These are phyloP conservation scores for Gillenia trifoliata DNA, from an alignment of 306 rosid genomes.

Conservation along the genomic window DNA sequence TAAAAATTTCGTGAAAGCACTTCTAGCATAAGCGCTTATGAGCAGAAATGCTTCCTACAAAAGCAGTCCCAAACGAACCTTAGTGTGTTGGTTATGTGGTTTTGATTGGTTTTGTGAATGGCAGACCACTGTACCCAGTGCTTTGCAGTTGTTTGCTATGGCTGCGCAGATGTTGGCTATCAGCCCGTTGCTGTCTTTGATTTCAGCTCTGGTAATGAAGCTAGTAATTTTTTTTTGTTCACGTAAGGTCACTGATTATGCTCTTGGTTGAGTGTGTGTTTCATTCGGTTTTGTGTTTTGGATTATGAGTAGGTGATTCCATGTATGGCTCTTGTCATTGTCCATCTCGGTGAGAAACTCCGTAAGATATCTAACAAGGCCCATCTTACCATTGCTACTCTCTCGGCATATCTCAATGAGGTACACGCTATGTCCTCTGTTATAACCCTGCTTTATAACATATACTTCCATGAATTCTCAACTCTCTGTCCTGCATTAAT, in stretches of 20 bases:
- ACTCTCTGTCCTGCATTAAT: background rate
- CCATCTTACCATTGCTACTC: slow-evolving; percentile 59
- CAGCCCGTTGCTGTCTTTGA: slow-evolving; percentile 68
- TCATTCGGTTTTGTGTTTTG: slow-evolving; percentile 12
- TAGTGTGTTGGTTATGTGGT: background rate
- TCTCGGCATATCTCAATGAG: slow-evolving; percentile 87
- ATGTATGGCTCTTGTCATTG: slow-evolving; percentile 53
- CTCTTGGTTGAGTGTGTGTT: slow-evolving; percentile 8
- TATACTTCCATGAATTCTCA: slow-evolving; percentile 1
- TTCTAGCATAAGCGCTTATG: no score
- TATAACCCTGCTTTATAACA: background rate
- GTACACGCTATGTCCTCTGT: slow-evolving; percentile 22
- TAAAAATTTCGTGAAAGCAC: no score
- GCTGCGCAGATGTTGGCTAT: slow-evolving; percentile 61
- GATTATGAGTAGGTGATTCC: slow-evolving; percentile 60
- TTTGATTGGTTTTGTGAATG: slow-evolving; percentile 1
- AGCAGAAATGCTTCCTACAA: no score
- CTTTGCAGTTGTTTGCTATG: slow-evolving; percentile 75
- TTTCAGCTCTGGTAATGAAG: slow-evolving; percentile 68
- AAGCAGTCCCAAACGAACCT: no score
- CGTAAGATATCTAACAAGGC: slow-evolving; percentile 61
- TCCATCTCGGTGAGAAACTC: slow-evolving; percentile 67
- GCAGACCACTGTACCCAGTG: slow-evolving; percentile 82
- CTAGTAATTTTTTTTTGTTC: background rate
- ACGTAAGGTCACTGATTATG: background rate